phyloP scores from a whole-genome alignment of 2,329 filamentous ascomycete genomes.

The Apiospora marii region DNA sequence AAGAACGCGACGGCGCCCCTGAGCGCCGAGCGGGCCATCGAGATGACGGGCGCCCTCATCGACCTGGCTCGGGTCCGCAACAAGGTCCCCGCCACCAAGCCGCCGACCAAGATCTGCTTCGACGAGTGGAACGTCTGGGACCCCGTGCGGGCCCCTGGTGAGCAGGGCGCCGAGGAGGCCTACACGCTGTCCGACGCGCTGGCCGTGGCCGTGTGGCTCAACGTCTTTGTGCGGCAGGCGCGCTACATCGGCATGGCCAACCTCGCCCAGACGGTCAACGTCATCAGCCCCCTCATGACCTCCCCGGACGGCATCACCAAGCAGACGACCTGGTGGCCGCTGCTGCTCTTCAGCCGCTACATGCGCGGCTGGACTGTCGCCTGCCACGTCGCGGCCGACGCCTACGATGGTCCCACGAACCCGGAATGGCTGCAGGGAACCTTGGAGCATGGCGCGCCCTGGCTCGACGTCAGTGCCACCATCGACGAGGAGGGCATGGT shows the following conservation, averaged over 20 bases:
- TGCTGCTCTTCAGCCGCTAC: slow-evolving; percentile 72
- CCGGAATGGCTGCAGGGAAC: slow-evolving; percentile 71
- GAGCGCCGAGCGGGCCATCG: slow-evolving; percentile 76
- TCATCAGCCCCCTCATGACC: slow-evolving; percentile 81
- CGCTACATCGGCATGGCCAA: slow-evolving; percentile 79
- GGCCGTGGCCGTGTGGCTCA: slow-evolving; percentile 78
- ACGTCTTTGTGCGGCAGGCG: slow-evolving; percentile 78
- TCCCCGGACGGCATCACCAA: slow-evolving; percentile 67
- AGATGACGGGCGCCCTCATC: slow-evolving; percentile 73
- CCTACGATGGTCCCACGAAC: slow-evolving; percentile 72
- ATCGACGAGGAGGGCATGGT: slow-evolving; percentile 65
- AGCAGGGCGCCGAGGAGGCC: slow-evolving; percentile 74
- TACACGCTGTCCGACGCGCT: slow-evolving; percentile 80
- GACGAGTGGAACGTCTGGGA: slow-evolving; percentile 91
- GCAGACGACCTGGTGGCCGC: slow-evolving; percentile 80
- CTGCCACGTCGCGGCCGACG: slow-evolving; percentile 67
- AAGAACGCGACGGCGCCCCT: slow-evolving; percentile 68
- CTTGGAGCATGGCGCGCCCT: slow-evolving; percentile 71
- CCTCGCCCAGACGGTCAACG: slow-evolving; percentile 80
- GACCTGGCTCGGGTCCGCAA: slow-evolving; percentile 78
- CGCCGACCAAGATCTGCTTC: slow-evolving; percentile 76
- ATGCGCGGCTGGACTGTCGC: slow-evolving; percentile 78
- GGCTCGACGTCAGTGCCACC: slow-evolving; percentile 72
- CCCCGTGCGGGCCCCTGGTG: slow-evolving; percentile 73
- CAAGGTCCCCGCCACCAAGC: slow-evolving; percentile 63